phyloP scores from a whole-genome alignment of 192 early-diverging fungal genomes.

The Dimargaris cristalligena region DNA sequence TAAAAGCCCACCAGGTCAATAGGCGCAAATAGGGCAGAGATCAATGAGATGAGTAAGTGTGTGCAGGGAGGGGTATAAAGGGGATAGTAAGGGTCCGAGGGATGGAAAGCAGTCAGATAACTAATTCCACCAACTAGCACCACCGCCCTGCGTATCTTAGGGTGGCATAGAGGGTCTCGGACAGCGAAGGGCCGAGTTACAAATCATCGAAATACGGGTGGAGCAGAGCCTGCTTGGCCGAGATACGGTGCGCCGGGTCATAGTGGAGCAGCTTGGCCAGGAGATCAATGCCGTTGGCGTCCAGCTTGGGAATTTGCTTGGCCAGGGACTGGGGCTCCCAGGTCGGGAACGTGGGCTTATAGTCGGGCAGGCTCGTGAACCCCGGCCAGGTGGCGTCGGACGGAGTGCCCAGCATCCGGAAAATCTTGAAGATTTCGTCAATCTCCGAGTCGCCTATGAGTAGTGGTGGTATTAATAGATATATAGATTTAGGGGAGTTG shows the following conservation, averaged over 20 bases:
- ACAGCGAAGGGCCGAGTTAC: too few relatives aligned
- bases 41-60: not conserved
- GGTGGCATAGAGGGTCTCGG: too few relatives aligned
- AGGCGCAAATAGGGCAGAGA: not conserved
- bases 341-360: slow-evolving; percentile 57
- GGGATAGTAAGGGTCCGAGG: too few relatives aligned
- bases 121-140: too few relatives aligned
- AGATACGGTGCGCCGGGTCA: slow-evolving; percentile 60
- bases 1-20: too few relatives aligned
- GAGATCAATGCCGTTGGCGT: slow-evolving; percentile 51
- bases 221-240: slow-evolving; percentile 61
- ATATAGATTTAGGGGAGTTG: too few relatives aligned
- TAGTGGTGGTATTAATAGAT: too few relatives aligned
- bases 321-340: slow-evolving; percentile 41
- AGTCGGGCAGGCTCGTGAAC: slow-evolving; percentile 57
- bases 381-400: slow-evolving; percentile 72
- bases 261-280: slow-evolving; percentile 53
- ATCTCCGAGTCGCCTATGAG: slow-evolving; percentile 81
- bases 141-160: too few relatives aligned
- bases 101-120: too few relatives aligned
- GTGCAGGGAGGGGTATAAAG: too few relatives aligned
- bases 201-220: slow-evolving; percentile 63
- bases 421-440: slow-evolving; percentile 87
- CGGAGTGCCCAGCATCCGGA: slow-evolving; percentile 70
- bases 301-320: slow-evolving; percentile 31